Evolutionary conservation across 176 grass and related monocot genomes (phyloP).

Genomic region (Pharus latifolius): DNA sequence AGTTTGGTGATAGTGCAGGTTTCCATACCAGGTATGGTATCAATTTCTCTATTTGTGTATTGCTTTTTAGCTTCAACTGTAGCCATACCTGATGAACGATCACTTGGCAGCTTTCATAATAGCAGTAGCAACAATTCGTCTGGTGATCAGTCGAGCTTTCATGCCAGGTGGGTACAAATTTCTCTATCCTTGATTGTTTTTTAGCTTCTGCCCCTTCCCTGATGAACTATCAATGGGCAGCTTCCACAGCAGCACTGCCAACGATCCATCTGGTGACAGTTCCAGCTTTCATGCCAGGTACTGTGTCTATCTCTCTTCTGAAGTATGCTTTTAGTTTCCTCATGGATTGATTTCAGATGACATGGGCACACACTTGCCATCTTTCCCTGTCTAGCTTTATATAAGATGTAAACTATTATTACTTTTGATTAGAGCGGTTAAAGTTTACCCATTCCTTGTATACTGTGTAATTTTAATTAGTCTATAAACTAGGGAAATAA

Average conservation of each 20-base stretch:
- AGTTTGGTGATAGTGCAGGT: conserved; percentile 6
- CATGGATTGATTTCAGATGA: neutral
- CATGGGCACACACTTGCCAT: neutral
- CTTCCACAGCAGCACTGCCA: conserved; percentile 1
- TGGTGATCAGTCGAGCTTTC: neutral
- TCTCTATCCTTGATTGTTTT: neutral
- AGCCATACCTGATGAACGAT: conserved; percentile 5
- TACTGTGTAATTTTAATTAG: neutral
- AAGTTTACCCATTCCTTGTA: neutral
- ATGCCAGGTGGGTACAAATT: conserved; percentile 20
- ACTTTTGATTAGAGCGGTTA: no score
- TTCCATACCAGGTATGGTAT: conserved; percentile 11
- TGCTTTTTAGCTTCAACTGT: neutral
- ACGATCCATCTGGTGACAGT: conserved; percentile 27
- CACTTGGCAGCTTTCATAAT: conserved; percentile 16
- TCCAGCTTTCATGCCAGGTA: conserved; percentile 59
- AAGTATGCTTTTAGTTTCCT: neutral
- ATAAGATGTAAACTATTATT: no score
- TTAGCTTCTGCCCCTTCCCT: neutral
- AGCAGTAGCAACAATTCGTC: conserved; percentile 21
- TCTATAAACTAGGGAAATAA: neutral
- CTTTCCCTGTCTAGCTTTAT: neutral
- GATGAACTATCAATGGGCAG: neutral
- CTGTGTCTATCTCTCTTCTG: neutral
- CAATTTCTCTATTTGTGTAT: neutral